A percentile compares a stretch with the other conserved stretches of the same genome.
phyloP scores from a whole-genome alignment of 148 eudicot species.

The Vaccinium corymbosum region DNA sequence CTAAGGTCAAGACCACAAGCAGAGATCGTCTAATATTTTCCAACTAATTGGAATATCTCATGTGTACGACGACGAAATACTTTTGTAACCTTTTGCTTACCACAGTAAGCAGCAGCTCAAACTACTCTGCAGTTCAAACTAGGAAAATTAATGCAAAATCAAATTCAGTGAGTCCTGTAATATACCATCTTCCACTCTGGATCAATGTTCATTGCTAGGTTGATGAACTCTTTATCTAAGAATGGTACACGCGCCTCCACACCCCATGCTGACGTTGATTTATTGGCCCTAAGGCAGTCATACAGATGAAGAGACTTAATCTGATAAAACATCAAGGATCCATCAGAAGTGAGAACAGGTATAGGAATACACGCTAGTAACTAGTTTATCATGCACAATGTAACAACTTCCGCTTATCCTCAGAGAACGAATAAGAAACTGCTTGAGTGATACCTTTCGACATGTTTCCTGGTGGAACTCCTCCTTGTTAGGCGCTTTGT shows the following conservation, averaged over 20 bases:
- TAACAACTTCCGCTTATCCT: not conserved
- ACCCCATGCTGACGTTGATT: slow-evolving; percentile 98
- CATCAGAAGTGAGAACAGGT: slow-evolving; percentile 12
- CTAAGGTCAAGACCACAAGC: not conserved
- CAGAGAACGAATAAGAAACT: not conserved
- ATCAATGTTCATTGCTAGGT: slow-evolving; percentile 86
- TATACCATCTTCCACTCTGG: slow-evolving; percentile 96
- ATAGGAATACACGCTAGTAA: not conserved
- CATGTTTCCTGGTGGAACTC: slow-evolving; percentile 94
- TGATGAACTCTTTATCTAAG: slow-evolving; percentile 86
- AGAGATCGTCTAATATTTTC: not conserved
- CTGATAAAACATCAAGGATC: slow-evolving; percentile 37
- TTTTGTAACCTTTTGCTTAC: not conserved
- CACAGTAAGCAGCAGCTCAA: not conserved
- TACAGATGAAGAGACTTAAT: slow-evolving; percentile 92
- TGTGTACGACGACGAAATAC: not conserved
- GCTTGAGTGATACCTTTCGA: slow-evolving; percentile 57
- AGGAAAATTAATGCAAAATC: not conserved
- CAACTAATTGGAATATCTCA: not conserved
- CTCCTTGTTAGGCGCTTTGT: slow-evolving; percentile 96
- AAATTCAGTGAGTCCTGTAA: not conserved
- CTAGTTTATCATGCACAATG: not conserved
- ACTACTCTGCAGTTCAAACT: not conserved
- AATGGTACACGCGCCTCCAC: slow-evolving; percentile 99
- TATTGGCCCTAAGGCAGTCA: slow-evolving; percentile 97